These are phyloP conservation scores for Sisymbrium altissimum DNA, from an alignment of 345 rosid genomes.

Conservation along the genomic window DNA sequence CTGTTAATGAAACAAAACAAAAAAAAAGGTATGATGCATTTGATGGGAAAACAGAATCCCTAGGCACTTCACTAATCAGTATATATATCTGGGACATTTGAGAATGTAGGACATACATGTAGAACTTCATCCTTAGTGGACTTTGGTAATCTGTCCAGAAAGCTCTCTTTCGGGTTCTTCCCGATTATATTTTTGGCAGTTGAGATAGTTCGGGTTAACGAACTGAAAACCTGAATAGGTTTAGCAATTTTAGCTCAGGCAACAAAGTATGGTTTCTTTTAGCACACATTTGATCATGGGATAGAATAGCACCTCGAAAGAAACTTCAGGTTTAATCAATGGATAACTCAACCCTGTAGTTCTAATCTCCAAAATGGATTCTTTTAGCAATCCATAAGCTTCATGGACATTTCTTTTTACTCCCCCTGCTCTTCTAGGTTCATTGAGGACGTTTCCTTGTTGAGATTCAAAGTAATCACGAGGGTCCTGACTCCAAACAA, in stretches of 20 bases:
- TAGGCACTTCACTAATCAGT: no score
- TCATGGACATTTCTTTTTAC: constrained; percentile 44
- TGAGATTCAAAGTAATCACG: constrained; percentile 92
- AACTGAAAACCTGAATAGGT: constrained; percentile 58
- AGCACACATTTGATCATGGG: neutral
- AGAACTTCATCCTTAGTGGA: constrained; percentile 64
- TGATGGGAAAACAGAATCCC: neutral
- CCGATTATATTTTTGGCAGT: constrained; percentile 65
- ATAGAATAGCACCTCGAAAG: constrained; percentile 49
- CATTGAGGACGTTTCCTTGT: constrained; percentile 57
- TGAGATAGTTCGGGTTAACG: constrained; percentile 65
- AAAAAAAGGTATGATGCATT: no score
- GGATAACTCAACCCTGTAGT: constrained; percentile 55
- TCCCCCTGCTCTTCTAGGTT: constrained; percentile 35
- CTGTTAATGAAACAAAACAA: constrained; percentile 38
- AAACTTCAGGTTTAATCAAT: constrained; percentile 56
- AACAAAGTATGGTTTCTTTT: neutral
- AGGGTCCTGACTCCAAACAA: constrained; percentile 56
- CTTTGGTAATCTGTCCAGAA: constrained; percentile 66
- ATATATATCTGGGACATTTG: neutral
- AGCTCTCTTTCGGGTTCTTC: constrained; percentile 65
- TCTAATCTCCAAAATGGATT: constrained; percentile 50
- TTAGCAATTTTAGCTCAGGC: neutral
- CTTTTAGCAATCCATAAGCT: constrained; percentile 59
- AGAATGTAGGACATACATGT: constrained; percentile 23